These are phyloP conservation scores for Entomortierella beljakovae DNA, from an alignment of 192 early-diverging fungal species.

Conservation along the genomic window DNA sequence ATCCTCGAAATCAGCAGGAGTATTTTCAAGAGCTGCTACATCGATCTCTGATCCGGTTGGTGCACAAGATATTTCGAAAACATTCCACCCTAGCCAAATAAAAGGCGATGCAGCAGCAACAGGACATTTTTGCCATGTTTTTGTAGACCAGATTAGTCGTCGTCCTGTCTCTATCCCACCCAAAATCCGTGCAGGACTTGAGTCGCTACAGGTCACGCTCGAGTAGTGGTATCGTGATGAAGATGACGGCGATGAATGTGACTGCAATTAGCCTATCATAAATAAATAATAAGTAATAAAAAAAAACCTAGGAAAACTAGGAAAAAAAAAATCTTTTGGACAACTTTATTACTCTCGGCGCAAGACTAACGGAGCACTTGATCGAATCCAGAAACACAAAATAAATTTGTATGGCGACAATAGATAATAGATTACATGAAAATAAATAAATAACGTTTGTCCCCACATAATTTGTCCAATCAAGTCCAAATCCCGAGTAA, in stretches of 20 bases:
- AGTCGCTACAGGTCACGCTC: slow-evolving; percentile 20
- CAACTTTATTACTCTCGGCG: background rate
- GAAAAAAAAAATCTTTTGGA: background rate
- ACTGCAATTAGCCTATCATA: background rate
- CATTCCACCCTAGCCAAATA: slow-evolving; percentile 16
- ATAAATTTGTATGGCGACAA: no score
- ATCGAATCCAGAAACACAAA: no score
- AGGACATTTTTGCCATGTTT: slow-evolving; percentile 63
- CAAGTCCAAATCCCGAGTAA: no score
- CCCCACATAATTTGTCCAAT: no score
- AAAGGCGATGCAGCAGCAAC: slow-evolving; percentile 49
- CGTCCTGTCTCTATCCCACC: slow-evolving; percentile 51
- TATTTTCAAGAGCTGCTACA: slow-evolving; percentile 24
- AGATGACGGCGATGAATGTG: no score
- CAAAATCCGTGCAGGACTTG: slow-evolving; percentile 31
- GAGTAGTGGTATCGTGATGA: background rate
- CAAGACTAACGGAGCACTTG: no score
- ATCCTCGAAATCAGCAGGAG: slow-evolving; percentile 15
- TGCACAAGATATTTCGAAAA: background rate
- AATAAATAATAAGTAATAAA: background rate
- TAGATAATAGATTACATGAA: no score
- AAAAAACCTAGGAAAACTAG: background rate
- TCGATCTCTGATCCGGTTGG: slow-evolving; percentile 7
- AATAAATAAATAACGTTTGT: no score
- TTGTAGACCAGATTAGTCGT: slow-evolving; percentile 57